These are phyloP conservation scores for Aspergillus quadrilineatus DNA, from an alignment of 2,329 filamentous ascomycete species.

Conservation along the genomic window DNA sequence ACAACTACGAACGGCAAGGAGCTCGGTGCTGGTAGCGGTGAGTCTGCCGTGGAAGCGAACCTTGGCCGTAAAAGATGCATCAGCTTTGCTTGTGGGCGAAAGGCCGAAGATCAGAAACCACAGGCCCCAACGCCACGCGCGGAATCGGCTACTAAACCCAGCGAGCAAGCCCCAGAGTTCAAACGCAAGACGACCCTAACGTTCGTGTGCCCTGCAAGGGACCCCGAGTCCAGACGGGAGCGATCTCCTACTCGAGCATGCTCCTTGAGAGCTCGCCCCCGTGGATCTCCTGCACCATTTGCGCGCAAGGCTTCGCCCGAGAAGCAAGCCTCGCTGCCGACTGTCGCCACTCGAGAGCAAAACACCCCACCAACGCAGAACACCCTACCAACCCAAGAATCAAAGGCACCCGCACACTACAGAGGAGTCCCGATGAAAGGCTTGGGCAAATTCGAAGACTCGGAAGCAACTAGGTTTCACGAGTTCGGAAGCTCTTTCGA, in stretches of 20 bases:
- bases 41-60: slow-evolving; percentile 61
- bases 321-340: slow-evolving; percentile 8
- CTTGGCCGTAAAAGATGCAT: slow-evolving; percentile 82
- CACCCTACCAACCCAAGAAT: slow-evolving; percentile 6
- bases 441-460: slow-evolving; percentile 42
- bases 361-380: background rate
- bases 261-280: slow-evolving; percentile 30
- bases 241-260: slow-evolving; percentile 26
- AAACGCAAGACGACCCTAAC: slow-evolving; percentile 48
- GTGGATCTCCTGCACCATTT: slow-evolving; percentile 44
- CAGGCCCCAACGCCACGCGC: slow-evolving; percentile 26
- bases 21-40: slow-evolving; percentile 40
- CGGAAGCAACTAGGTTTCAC: slow-evolving; percentile 63
- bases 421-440: slow-evolving; percentile 37
- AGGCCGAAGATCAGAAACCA: slow-evolving; percentile 50
- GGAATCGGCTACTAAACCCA: slow-evolving; percentile 21
- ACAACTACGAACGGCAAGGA: slow-evolving; percentile 23
- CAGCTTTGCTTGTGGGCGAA: slow-evolving; percentile 80
- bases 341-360: slow-evolving; percentile 6
- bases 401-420: slow-evolving; percentile 18
- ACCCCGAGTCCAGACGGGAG: slow-evolving; percentile 28
- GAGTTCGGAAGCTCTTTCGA: slow-evolving; percentile 84
- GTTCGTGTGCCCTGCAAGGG: slow-evolving; percentile 47
- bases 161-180: slow-evolving; percentile 26
- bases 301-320: slow-evolving; percentile 30